phyloP scores from a whole-genome alignment of 495 filamentous ascomycete genomes.

The Penicillium crystallinum region DNA sequence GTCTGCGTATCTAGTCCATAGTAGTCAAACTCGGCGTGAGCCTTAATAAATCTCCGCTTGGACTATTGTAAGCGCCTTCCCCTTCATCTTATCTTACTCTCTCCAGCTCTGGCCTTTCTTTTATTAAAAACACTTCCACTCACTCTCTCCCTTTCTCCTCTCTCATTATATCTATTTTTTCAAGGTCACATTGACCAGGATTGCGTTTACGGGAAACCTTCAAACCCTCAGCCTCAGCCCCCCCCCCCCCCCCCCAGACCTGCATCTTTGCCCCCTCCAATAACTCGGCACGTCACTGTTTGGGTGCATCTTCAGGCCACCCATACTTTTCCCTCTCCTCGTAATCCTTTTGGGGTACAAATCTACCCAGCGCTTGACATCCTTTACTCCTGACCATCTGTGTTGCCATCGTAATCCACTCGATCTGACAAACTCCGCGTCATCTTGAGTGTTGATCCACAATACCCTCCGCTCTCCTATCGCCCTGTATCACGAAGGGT shows the following conservation, averaged over 20 bases:
- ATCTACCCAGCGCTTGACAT: slow-evolving; percentile 12
- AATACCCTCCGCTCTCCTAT: slow-evolving; percentile 3
- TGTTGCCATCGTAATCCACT: slow-evolving; percentile 10
- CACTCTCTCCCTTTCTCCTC: slow-evolving; percentile 10
- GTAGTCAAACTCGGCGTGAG: slow-evolving; percentile 5
- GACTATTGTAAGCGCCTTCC: slow-evolving; percentile 6
- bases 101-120: slow-evolving; percentile 3
- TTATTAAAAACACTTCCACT: background rate
- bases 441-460: slow-evolving; percentile 4
- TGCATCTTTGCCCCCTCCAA: slow-evolving; percentile 15
- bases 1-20: slow-evolving; percentile 1
- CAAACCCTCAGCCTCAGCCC: slow-evolving; percentile 13
- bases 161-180: slow-evolving; percentile 1
- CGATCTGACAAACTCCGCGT: slow-evolving; percentile 4
- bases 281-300: slow-evolving; percentile 16
- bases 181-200: background rate
- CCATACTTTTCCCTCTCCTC: slow-evolving; percentile 1
- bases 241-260: no score
- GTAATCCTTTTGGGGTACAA: slow-evolving; percentile 14
- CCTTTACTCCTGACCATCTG: slow-evolving; percentile 9
- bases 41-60: slow-evolving; percentile 8
- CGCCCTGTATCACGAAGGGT: slow-evolving; percentile 4
- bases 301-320: slow-evolving; percentile 19
- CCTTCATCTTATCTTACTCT: slow-evolving; percentile 10
- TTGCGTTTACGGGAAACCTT: background rate